Evolutionary conservation across 805 yeast genomes (phyloP).

Genomic region (Blastobotrys robertii): DNA sequence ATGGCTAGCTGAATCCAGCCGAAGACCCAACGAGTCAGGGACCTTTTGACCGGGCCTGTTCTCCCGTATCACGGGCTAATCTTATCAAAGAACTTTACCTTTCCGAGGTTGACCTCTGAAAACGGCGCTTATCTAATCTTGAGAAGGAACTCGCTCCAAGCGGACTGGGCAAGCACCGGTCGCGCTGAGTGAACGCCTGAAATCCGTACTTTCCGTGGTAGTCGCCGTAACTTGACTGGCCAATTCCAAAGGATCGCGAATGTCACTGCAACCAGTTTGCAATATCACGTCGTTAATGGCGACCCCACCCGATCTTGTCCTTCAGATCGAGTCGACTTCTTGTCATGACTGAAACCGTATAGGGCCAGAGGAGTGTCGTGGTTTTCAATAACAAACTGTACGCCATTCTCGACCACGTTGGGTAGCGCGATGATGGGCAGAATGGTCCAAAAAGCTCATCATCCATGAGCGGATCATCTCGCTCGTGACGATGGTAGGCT

Average conservation of each 20-base stretch:
- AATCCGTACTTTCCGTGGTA: constrained; percentile 69
- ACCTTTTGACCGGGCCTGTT: too few species aligned
- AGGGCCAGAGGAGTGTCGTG: constrained; percentile 75
- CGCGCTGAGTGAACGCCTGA: constrained; percentile 67
- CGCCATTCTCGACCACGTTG: constrained; percentile 11
- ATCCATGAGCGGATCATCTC: constrained; percentile 62
- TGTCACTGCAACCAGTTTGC: constrained; percentile 54
- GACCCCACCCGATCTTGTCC: constrained; percentile 62
- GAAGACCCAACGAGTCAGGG: too few species aligned
- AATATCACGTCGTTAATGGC: constrained; percentile 59
- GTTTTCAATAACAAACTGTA: constrained; percentile 28
- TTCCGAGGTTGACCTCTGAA: constrained; percentile 24
- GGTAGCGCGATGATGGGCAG: constrained; percentile 51
- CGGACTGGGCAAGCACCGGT: constrained; percentile 52
- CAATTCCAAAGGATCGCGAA: constrained; percentile 89
- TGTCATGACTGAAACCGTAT: constrained; percentile 50
- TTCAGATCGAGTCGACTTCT: constrained; percentile 34
- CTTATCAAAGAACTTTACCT: constrained; percentile 15
- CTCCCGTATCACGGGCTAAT: too few species aligned
- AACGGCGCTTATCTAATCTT: constrained; percentile 59
- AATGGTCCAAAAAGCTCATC: constrained; percentile 72
- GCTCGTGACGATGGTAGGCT: constrained; percentile 60
- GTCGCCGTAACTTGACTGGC: constrained; percentile 67
- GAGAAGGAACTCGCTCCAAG: constrained; percentile 49
- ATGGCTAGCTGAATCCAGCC: too few species aligned